These are phyloP conservation scores for Cokeromyces recurvatus DNA, from an alignment of 371 early-diverging fungal species.

Conservation along the genomic window DNA sequence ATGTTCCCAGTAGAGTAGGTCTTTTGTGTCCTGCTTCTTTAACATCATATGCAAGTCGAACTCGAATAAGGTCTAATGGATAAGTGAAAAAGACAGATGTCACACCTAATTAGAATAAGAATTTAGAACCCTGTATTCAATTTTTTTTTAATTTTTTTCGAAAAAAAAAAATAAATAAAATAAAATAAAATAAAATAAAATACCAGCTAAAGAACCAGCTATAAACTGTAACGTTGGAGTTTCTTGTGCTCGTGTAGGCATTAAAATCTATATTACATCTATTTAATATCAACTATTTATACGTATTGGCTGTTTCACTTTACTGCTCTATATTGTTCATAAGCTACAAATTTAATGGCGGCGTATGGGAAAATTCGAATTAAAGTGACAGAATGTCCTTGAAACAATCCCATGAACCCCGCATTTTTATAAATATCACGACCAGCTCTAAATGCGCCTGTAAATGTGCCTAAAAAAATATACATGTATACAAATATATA, in stretches of 20 bases:
- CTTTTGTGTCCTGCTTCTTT: constrained; percentile 26
- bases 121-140: neutral
- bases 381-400: constrained; percentile 93
- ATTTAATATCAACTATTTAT: too few species aligned
- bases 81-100: constrained; percentile 91
- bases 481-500: neutral
- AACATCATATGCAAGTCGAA: constrained; percentile 88
- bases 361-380: constrained; percentile 95
- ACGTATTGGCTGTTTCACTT: too few species aligned
- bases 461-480: constrained; percentile 63
- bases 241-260: constrained; percentile 64
- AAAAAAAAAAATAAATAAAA: too few species aligned
- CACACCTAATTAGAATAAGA: constrained; percentile 52
- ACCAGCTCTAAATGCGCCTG: constrained; percentile 81
- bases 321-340: constrained; percentile 82
- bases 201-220: constrained; percentile 82
- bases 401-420: constrained; percentile 85
- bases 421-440: constrained; percentile 63
- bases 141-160: too few species aligned
- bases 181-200: too few species aligned
- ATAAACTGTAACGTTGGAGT: constrained; percentile 58
- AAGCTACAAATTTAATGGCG: constrained; percentile 93
- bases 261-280: constrained; percentile 45
- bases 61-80: constrained; percentile 91
- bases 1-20: constrained; percentile 32